Base-by-base conservation (phyloP, 495 filamentous ascomycete species). In the Bacidia rubella region DNA sequence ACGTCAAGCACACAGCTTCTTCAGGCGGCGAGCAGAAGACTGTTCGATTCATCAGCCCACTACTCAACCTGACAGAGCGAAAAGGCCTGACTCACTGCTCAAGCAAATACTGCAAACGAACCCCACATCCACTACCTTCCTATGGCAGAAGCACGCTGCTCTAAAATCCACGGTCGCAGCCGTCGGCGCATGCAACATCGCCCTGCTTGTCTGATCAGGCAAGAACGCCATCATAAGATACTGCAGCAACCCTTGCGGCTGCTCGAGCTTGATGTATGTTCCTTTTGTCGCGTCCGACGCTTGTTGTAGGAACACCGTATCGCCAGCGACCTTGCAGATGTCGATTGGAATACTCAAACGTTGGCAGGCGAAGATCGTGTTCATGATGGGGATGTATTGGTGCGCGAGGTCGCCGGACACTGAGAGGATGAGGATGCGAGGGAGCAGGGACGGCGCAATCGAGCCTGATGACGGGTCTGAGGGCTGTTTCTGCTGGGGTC, bases 371-470 rank as follows among this genome's bases (percentile, higher is more conserved):
- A 98, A 98, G 39, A 96, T 94, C 57, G 80, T 76, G 70, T 97
- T 98, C 90, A 97, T 98, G 45, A 95, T 85, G 1, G 90, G 86
- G 52, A 97, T 96, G 69, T 98, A 98, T 64, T 96, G 90, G 26
- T 83, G 77, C 0, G 90, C 82, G 3, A 88, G 75, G 67, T 86
- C 84, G 55, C 84, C 83, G 22, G 86, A 87, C 38, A 93, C 68
- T 11, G 87, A 78, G 49, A 98, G 65, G 57, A 97, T 87, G 54
- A 98, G 68, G 60, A 97, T 94, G 39, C 93, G 85, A n/a, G 83
- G 80, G 60, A 86, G 79, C 10, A 94, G 66, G 53, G 49, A 51
- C 57, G 60, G 40, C 54, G 53, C 47, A 41, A 52, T 63, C 52
- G 49, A 49, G 60, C 57, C 42, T 55, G 55, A 54, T 43, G 53